Percentiles rank a stretch among this genome's conserved stretches.
These are phyloP conservation scores for Colletotrichum coccodes DNA, from an alignment of 2,329 filamentous ascomycete species.

Conservation along the genomic window DNA sequence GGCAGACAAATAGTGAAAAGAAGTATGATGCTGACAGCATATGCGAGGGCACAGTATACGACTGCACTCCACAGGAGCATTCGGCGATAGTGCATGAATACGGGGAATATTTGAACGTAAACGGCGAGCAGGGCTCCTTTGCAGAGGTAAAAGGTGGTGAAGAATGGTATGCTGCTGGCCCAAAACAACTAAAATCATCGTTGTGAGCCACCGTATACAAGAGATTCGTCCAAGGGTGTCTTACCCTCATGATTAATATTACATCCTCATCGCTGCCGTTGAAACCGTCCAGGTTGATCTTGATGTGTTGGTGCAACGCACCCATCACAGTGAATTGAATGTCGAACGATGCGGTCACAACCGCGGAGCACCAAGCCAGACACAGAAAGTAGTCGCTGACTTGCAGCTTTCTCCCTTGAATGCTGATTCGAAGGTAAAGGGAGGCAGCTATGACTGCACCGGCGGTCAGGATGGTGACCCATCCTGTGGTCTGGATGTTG, in stretches of 20 bases:
- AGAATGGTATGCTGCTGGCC: conserved; percentile 30
- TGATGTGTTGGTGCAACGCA: conserved; percentile 21
- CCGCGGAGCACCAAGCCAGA: conserved; percentile 22
- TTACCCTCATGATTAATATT: conserved; percentile 12
- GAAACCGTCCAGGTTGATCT: conserved; percentile 23
- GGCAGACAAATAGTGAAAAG: conserved; percentile 23
- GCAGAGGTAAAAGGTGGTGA: conserved; percentile 25
- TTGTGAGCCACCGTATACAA: neutral
- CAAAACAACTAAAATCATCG: conserved; percentile 9
- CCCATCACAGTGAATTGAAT: conserved; percentile 28
- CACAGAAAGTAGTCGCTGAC: conserved; percentile 25
- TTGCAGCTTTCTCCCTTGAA: conserved; percentile 16
- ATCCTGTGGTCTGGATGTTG: conserved; percentile 23
- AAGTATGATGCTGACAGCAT: conserved; percentile 22
- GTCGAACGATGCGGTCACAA: conserved; percentile 25
- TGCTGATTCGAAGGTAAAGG: conserved; percentile 26
- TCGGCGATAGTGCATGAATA: conserved; percentile 25
- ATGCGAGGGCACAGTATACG: conserved; percentile 20
- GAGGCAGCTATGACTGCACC: conserved; percentile 28
- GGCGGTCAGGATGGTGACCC: conserved; percentile 23
- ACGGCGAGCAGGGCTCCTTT: conserved; percentile 29
- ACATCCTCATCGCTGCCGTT: conserved; percentile 8
- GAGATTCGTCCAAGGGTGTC: neutral
- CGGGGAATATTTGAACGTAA: conserved; percentile 24
- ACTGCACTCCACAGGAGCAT: conserved; percentile 20